Conservation (phyloP, 1,139 yeast genomes). For the Hanseniaspora uvarum region DNA sequence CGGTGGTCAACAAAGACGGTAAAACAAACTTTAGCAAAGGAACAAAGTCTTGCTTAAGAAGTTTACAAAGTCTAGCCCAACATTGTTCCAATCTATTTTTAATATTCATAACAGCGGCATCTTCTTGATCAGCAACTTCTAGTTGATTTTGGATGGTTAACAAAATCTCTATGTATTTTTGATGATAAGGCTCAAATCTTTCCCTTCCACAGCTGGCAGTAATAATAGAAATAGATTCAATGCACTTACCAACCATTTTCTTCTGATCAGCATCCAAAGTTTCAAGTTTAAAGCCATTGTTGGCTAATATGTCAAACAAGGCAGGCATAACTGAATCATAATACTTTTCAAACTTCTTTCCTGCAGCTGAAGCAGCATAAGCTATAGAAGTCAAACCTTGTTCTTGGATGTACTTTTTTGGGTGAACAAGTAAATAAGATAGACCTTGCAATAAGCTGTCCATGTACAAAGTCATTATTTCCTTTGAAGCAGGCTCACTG, state of each 20-base stretch:
- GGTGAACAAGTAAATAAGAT: slow-evolving; percentile 66
- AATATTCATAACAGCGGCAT: slow-evolving; percentile 69
- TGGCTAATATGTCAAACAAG: slow-evolving; percentile 62
- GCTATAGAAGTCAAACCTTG: slow-evolving; percentile 95
- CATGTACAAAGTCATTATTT: slow-evolving; percentile 77
- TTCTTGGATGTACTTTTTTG: slow-evolving; percentile 89
- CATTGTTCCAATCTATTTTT: slow-evolving; percentile 83
- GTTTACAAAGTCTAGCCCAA: slow-evolving; percentile 88
- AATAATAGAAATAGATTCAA: slow-evolving; percentile 88
- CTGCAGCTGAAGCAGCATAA: slow-evolving; percentile 96
- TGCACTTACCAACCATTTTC: slow-evolving; percentile 79
- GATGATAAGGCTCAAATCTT: slow-evolving; percentile 66
- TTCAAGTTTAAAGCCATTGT: slow-evolving; percentile 74
- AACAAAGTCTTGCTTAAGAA: slow-evolving; percentile 73
- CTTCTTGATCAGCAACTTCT: slow-evolving; percentile 43
- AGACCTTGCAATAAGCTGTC: slow-evolving; percentile 69
- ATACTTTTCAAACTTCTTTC: slow-evolving; percentile 74
- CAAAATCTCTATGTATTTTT: slow-evolving; percentile 62
- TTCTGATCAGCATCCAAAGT: slow-evolving; percentile 63
- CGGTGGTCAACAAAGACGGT: slow-evolving; percentile 76
- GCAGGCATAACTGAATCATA: slow-evolving; percentile 93
- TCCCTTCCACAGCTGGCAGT: slow-evolving; percentile 96
- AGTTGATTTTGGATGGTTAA: slow-evolving; percentile 59
- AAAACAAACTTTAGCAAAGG: slow-evolving; percentile 83
- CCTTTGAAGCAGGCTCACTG: slow-evolving; percentile 83